Conservation (phyloP, 2,329 filamentous ascomycete genomes). For the Chalaropsis ovoidea region DNA sequence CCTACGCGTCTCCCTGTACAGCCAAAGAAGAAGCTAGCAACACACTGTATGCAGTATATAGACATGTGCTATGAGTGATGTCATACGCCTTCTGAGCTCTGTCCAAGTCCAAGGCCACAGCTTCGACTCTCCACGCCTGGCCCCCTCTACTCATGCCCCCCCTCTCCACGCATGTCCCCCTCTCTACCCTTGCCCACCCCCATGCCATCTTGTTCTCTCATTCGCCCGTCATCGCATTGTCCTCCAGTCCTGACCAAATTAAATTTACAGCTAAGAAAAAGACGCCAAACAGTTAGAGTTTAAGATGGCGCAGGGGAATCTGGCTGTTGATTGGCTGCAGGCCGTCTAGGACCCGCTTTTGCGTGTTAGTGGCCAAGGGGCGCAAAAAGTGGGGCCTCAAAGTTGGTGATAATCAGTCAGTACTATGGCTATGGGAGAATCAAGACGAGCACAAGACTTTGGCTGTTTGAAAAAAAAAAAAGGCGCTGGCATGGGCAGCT, state of each 20-base stretch:
- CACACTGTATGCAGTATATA: too few relatives aligned
- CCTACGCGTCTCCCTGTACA: too few relatives aligned
- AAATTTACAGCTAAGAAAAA: constrained; percentile 2
- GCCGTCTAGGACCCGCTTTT: neutral
- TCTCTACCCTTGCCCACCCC: neutral
- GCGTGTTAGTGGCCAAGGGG: neutral
- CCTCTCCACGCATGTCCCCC: neutral
- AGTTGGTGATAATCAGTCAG: neutral
- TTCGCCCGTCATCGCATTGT: neutral
- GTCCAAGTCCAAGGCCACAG: too few relatives aligned
- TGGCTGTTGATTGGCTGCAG: neutral
- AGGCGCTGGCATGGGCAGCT: neutral
- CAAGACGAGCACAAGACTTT: too few relatives aligned
- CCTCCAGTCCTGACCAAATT: constrained; percentile 12
- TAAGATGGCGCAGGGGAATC: constrained; percentile 14
- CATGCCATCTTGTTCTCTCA: neutral
- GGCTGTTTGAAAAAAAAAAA: neutral
- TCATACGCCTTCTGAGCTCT: too few relatives aligned
- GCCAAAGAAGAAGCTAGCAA: too few relatives aligned
- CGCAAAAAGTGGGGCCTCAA: neutral
- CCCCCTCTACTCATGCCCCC: too few relatives aligned
- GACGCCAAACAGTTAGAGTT: constrained; percentile 13
- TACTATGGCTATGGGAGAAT: too few relatives aligned
- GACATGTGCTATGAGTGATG: too few relatives aligned
- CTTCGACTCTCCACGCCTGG: too few relatives aligned